Evolutionary conservation across 345 rosid genomes (phyloP).

Genomic region (Pseudoturritis turrita): DNA sequence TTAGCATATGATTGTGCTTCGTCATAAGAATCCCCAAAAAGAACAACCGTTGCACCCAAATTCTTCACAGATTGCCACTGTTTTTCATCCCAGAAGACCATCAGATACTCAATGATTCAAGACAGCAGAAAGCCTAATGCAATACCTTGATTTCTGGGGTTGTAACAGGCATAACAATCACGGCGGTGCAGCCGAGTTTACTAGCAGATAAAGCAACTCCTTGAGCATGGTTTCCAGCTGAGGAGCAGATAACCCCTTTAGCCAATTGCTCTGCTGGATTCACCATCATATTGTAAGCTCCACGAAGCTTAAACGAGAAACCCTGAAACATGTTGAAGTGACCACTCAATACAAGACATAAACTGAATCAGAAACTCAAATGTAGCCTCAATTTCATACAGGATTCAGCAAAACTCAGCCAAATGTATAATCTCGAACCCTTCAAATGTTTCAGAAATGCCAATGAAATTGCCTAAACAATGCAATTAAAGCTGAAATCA

Average conservation of each 20-base stretch:
- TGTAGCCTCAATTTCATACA: neutral
- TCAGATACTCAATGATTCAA: slow-evolving; percentile 1
- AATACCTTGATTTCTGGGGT: slow-evolving; percentile 93
- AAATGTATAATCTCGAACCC: neutral
- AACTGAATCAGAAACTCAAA: neutral
- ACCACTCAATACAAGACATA: neutral
- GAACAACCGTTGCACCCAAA: slow-evolving; percentile 83
- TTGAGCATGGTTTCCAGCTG: slow-evolving; percentile 99
- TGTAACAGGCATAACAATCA: slow-evolving; percentile 87
- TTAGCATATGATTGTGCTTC: slow-evolving; percentile 89
- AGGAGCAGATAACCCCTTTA: slow-evolving; percentile 86
- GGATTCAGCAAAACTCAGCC: neutral
- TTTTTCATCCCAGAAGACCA: neutral
- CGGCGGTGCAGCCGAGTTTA: slow-evolving; percentile 63
- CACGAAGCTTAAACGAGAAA: slow-evolving; percentile 95
- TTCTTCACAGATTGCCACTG: slow-evolving; percentile 89
- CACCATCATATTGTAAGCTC: slow-evolving; percentile 98
- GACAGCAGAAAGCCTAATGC: neutral
- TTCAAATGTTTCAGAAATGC: neutral
- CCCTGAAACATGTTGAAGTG: slow-evolving; percentile 40
- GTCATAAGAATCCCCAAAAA: slow-evolving; percentile 87
- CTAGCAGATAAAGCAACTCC: slow-evolving; percentile 93
- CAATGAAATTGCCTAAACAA: no score
- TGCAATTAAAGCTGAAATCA: neutral
- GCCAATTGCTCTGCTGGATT: slow-evolving; percentile 60